Evolutionary conservation across 2,329 filamentous ascomycete species (phyloP), one percentile per base, ranked within the genome.

Genomic region (Fusarium nygamai): DNA sequence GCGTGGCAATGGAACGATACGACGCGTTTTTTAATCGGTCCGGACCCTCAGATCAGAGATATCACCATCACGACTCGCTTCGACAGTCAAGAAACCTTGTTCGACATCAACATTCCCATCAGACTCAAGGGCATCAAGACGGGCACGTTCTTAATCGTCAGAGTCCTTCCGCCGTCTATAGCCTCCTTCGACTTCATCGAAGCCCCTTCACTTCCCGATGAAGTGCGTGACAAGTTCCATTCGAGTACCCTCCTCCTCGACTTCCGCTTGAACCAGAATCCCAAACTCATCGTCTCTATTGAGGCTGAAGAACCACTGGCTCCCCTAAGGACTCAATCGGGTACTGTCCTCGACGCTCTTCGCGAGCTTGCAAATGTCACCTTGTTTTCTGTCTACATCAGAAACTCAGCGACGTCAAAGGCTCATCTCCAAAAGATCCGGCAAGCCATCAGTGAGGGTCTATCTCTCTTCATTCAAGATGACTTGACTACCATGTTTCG

Each of bases 271-370:
- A 72, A 62, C 27, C 36, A 8, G 12, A 38, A 54, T 3, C 64
- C 67, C 31, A 16, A 65, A 33, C 17, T 66, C 39, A 43, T 73
- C 10, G 46, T 65, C 33, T 41, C 69, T 20, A 20, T 34, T 12
- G 60, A 60, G 13, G 64, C 69, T 8, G 29, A 69, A 24, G 69
- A 73, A 8, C 69, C 70, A 9, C 16, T 73, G 17, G 47, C 50
- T 5, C 69, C 70, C 10, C 19, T 38, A 13, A 56, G 70, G 19
- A 56, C 69, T 33, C 70, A 69, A 11, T 58, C 59, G 7, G 70
- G 70, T 7, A 54, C 17, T 17, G 69, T 72, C 13, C 68, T 72
- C n/a, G 70, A 72, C 12, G 51, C 69, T 6, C n/a, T 72, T 12
- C 68, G 70, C 6, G 46, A 68, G 5, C 46, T 72, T 12, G 38